A percentile compares a stretch with the other conserved stretches of the same genome.
phyloP scores from a whole-genome alignment of 768 basidiomycete genomes.

The Sporobolomyces roseus region DNA sequence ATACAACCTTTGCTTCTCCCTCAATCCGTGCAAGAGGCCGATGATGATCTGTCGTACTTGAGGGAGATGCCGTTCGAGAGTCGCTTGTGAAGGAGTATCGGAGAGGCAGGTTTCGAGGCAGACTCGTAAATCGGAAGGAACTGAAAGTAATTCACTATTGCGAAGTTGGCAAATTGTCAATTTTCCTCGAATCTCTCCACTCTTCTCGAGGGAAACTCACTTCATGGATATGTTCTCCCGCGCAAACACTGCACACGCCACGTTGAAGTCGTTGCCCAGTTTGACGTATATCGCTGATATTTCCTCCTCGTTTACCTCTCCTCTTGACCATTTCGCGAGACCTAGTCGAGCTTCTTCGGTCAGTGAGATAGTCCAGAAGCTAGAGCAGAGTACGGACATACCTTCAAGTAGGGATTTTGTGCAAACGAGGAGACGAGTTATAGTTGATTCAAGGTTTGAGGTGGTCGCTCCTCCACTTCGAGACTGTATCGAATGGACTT shows the following conservation, averaged over 20 bases:
- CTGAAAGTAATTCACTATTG: conserved; percentile 72
- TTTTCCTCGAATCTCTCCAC: conserved; percentile 16
- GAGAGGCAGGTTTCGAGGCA: conserved; percentile 85
- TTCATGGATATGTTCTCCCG: conserved; percentile 81
- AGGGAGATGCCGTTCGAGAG: conserved; percentile 83
- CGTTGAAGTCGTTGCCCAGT: conserved; percentile 95
- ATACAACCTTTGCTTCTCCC: conserved; percentile 83
- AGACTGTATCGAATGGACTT: background rate
- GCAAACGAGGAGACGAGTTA: conserved; percentile 84
- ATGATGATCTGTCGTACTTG: conserved; percentile 89
- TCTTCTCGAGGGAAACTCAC: conserved; percentile 56
- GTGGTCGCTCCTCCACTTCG: conserved; percentile 5
- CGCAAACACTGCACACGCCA: conserved; percentile 81
- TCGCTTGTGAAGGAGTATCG: conserved; percentile 79
- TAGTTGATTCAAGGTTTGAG: conserved; percentile 67
- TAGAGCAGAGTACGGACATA: background rate
- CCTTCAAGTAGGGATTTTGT: conserved; percentile 88
- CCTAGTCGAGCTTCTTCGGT: conserved; percentile 46
- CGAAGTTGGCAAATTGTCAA: background rate
- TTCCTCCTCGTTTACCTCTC: conserved; percentile 65
- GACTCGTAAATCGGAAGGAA: conserved; percentile 81
- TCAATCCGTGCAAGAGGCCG: conserved; percentile 84
- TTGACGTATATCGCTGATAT: conserved; percentile 97
- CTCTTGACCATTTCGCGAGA: conserved; percentile 75
- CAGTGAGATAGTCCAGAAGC: background rate